Conservation (phyloP, 495 filamentous ascomycete species). For the Tuber indicum region DNA sequence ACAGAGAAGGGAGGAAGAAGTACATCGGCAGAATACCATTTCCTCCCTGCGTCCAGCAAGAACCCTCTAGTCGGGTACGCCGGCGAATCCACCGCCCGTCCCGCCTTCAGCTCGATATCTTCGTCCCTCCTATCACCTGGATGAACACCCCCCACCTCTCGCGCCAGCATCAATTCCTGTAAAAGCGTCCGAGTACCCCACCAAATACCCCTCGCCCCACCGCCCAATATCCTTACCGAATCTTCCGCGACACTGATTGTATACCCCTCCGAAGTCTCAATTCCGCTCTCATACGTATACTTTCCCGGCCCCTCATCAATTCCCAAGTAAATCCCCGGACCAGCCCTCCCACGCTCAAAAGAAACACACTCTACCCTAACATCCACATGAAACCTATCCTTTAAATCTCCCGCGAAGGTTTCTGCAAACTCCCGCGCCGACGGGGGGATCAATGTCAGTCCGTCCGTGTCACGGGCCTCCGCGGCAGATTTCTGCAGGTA, state of each 20-base stretch:
- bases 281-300: constrained; percentile 49
- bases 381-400: constrained; percentile 41
- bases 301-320: constrained; percentile 34
- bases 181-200: constrained; percentile 54
- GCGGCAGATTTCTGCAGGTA: constrained; percentile 20
- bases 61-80: constrained; percentile 50
- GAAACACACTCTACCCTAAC: constrained; percentile 36
- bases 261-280: constrained; percentile 49
- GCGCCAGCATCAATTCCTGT: constrained; percentile 46
- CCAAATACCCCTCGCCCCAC: constrained; percentile 51
- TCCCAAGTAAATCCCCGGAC: constrained; percentile 43
- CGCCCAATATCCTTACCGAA: constrained; percentile 46
- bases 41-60: constrained; percentile 53
- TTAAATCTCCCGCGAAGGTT: constrained; percentile 48
- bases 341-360: constrained; percentile 21
- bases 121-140: constrained; percentile 6
- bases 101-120: constrained; percentile 39
- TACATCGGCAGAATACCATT: constrained; percentile 50
- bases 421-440: constrained; percentile 48
- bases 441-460: constrained; percentile 53
- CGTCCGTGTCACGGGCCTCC: constrained; percentile 41
- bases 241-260: constrained; percentile 42
- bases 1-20: constrained; percentile 4
- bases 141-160: not conserved
- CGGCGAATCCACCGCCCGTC: constrained; percentile 46